phyloP scores from a whole-genome alignment of 2,329 filamentous ascomycete species.

The Elsinoe arachidis region DNA sequence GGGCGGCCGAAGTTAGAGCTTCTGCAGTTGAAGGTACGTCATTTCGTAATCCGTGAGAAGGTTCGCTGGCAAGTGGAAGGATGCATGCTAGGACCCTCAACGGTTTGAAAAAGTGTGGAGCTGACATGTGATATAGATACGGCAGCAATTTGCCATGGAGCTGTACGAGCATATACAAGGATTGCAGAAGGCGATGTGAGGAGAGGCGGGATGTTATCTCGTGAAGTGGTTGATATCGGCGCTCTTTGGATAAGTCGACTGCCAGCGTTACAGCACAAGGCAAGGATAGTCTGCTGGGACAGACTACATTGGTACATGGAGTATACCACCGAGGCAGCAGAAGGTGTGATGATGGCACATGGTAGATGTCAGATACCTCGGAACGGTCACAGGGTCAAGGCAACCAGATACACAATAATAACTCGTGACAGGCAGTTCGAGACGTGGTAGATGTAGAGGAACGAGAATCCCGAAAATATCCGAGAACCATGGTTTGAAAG shows the following conservation, averaged over 20 bases:
- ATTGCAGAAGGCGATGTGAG: constrained; percentile 32
- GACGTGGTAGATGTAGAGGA: not conserved
- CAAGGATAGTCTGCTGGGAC: not conserved
- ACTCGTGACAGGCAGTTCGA: too few relatives aligned
- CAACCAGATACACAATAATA: not conserved
- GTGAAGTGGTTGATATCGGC: not conserved
- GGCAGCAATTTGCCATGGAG: constrained; percentile 36
- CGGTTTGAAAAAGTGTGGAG: not conserved
- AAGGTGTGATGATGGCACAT: too few relatives aligned
- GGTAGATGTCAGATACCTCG: too few relatives aligned
- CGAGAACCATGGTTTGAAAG: not conserved
- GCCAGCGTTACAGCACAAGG: not conserved
- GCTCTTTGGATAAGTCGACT: too few relatives aligned
- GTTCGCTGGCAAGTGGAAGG: not conserved
- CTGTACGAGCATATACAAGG: constrained; percentile 38
- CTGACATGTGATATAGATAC: constrained; percentile 28
- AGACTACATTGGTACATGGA: too few relatives aligned
- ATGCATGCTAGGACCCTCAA: not conserved
- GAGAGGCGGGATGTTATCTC: constrained; percentile 9
- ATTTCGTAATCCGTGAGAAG: constrained; percentile 5
- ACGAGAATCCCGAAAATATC: not conserved
- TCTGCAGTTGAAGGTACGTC: constrained; percentile 48
- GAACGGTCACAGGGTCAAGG: not conserved
- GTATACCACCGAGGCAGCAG: too few relatives aligned
- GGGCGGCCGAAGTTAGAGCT: constrained; percentile 43